These are phyloP conservation scores for Pseudozyma tsukubaensis DNA, from an alignment of 1,284 basidiomycete genomes.

Conservation along the genomic window DNA sequence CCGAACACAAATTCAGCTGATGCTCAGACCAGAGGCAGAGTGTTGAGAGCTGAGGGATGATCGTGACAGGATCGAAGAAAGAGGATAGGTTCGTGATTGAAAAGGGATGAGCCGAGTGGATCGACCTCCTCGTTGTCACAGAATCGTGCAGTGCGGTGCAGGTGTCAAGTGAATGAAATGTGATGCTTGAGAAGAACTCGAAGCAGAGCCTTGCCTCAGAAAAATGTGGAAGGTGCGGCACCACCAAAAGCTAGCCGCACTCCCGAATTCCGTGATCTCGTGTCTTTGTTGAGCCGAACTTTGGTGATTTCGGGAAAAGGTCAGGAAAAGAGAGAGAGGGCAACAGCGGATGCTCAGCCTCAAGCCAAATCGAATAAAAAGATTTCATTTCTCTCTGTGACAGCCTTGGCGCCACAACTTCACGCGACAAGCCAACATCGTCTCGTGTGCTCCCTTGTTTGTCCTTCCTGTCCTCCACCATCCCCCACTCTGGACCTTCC, in stretches of 20 bases:
- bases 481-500: neutral
- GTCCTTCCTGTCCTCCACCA: neutral
- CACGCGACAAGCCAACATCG: neutral
- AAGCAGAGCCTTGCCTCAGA: neutral
- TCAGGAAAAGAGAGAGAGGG: too few relatives aligned
- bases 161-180: constrained; percentile 9
- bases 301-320: neutral
- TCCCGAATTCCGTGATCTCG: constrained; percentile 9
- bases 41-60: neutral
- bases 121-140: constrained; percentile 7
- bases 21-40: neutral
- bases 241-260: neutral
- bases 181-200: neutral
- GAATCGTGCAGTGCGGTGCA: neutral
- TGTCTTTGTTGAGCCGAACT: neutral
- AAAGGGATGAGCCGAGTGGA: neutral
- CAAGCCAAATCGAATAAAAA: constrained; percentile 2
- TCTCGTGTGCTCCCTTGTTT: neutral
- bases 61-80: neutral
- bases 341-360: too few relatives aligned
- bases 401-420: too few relatives aligned
- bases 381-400: neutral
- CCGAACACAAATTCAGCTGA: too few relatives aligned
- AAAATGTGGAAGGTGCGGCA: constrained; percentile 8
- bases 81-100: neutral